Base-by-base conservation (phyloP, 1,284 basidiomycete genomes). In the Vanrija sp. region DNA sequence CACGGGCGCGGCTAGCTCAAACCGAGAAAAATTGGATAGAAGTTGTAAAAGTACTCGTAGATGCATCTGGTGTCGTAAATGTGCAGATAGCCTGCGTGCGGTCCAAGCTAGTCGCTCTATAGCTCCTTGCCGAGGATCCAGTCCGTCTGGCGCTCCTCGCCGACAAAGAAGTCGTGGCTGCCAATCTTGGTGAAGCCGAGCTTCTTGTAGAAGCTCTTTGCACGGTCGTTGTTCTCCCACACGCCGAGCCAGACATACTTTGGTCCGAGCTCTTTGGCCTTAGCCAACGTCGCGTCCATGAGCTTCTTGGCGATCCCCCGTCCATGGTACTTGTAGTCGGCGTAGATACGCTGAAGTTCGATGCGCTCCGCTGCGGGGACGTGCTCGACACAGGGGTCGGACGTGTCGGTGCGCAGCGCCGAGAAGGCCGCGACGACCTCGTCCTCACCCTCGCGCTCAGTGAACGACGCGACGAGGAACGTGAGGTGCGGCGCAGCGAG, bases 241-340 rank as follows among this genome's bases (percentile, higher is more conserved):
- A 66, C 68, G 5, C 71, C 69, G 8, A 73, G 55, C 67, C 67
- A 73, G 6, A 66, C 51, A 25, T 59, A 55, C 43, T 56, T 44
- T 34, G 29, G 57, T 15, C 66, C 69, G 44, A 60, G 18, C 38
- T 60, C 29, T 38, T 52, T 54, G 6, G 61, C 55, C 15, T 58
- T 10, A 12, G 42, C 47, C 15, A 69, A 52, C 12, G 59, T 61
- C 10, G 16, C 40, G 2, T 39, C 51, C 40, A 74, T 51, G 10
- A 71, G 52, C 1, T 38, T 4, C 10, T 39, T 12, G 6, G 68
- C 64, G 0, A 69, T 48, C 0, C 71, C 71, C 0, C 46, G 51
- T 1, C 72, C 72, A 45, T 72, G 72, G 14, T 64, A 46, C 6
- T 43, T 43, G 3, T 46, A 49, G 19, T 64, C 58, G 4, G 52